These are phyloP conservation scores for Nothophoma quercina DNA, from an alignment of 2,329 filamentous ascomycete species.

Conservation along the genomic window DNA sequence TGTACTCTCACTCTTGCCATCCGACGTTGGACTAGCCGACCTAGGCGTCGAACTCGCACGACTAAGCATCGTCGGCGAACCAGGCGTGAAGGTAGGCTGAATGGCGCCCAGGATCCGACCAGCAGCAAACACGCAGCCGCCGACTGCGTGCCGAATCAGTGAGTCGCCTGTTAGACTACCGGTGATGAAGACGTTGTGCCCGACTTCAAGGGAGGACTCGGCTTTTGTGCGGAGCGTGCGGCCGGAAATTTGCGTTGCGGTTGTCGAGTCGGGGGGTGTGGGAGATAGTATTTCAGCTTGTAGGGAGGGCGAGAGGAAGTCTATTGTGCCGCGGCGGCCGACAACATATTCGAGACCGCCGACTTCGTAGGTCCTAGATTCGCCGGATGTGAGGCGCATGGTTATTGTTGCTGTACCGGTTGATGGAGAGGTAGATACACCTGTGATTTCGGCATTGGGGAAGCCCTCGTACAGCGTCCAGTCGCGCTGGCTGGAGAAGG, in stretches of 20 bases:
- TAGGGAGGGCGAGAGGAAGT: conserved; percentile 59
- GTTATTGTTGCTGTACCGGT: conserved; percentile 45
- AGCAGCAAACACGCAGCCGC: conserved; percentile 65
- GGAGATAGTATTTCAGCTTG: conserved; percentile 56
- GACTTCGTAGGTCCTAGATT: conserved; percentile 55
- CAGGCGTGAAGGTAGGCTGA: conserved; percentile 27
- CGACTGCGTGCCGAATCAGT: conserved; percentile 66
- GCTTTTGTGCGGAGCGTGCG: conserved; percentile 63
- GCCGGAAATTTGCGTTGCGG: conserved; percentile 54
- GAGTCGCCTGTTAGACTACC: conserved; percentile 69
- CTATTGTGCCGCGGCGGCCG: conserved; percentile 62
- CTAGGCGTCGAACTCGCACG: conserved; percentile 27
- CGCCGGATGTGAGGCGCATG: conserved; percentile 54
- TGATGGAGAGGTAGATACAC: conserved; percentile 28
- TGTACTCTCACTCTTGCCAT: conserved; percentile 25
- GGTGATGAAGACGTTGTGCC: conserved; percentile 62
- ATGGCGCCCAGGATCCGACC: conserved; percentile 54
- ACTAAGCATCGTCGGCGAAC: conserved; percentile 14
- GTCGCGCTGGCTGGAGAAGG: conserved; percentile 57
- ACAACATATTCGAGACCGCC: conserved; percentile 63
- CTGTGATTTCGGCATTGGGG: conserved; percentile 61
- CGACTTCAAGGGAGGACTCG: conserved; percentile 61
- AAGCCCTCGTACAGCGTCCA: conserved; percentile 65
- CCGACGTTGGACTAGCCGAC: conserved; percentile 30
- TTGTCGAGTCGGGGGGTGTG: conserved; percentile 7